phyloP scores from a whole-genome alignment of 2,329 filamentous ascomycete species.

The Calonectria fujianensis region DNA sequence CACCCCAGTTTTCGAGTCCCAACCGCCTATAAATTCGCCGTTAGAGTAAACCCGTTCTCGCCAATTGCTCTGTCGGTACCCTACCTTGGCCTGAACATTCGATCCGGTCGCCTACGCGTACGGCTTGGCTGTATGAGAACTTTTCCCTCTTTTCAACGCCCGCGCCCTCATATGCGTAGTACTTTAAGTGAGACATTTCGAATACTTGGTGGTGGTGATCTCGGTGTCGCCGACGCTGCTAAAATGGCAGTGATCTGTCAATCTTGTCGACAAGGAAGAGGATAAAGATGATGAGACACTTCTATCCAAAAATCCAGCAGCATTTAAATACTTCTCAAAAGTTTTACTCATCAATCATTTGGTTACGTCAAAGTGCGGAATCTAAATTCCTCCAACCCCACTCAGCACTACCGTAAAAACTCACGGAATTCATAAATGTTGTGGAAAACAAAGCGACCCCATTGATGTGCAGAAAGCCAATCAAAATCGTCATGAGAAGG shows the following conservation, averaged over 20 bases:
- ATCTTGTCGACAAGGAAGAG: neutral
- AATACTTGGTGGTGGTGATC: neutral
- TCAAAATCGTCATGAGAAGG: too few species aligned
- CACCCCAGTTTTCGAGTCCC: neutral
- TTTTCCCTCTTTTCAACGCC: constrained; percentile 1
- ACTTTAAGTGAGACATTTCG: constrained; percentile 19
- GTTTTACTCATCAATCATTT: neutral
- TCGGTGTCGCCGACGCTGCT: neutral
- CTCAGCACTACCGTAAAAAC: too few species aligned
- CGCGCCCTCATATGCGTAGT: constrained; percentile 2
- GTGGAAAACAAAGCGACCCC: too few species aligned
- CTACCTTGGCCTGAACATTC: constrained; percentile 17
- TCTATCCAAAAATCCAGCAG: neutral
- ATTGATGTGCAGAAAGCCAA: too few species aligned
- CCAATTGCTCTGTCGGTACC: neutral
- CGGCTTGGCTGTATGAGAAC: constrained; percentile 9
- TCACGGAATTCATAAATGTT: too few species aligned
- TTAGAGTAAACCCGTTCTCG: neutral
- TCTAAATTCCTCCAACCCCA: constrained; percentile 1
- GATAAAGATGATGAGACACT: neutral
- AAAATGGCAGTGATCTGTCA: neutral
- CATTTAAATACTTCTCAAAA: neutral
- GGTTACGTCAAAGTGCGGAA: neutral
- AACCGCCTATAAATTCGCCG: neutral
- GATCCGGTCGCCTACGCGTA: constrained; percentile 14